Percentiles rank a stretch among this genome's conserved stretches.
Conservation (phyloP, 345 rosid genomes). For the Eucalyptus cloeziana region DNA sequence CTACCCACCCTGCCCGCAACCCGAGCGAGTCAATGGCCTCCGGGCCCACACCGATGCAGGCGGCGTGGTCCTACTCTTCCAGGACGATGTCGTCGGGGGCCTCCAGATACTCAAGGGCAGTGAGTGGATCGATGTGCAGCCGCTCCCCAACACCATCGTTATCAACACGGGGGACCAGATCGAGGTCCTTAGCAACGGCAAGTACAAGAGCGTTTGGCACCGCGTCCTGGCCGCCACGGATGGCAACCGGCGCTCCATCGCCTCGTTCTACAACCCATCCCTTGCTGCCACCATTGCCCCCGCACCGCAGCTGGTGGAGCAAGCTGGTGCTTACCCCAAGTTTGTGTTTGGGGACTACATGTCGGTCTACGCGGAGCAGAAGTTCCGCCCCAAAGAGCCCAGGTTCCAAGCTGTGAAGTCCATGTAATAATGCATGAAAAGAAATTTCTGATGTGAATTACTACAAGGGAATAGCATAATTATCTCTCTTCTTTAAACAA, state of each 20-base stretch:
- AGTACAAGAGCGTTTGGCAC: constrained; percentile 90
- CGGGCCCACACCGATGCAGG: constrained; percentile 96
- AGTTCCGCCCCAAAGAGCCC: constrained; percentile 81
- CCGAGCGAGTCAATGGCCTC: constrained; percentile 59
- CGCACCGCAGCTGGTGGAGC: constrained; percentile 19
- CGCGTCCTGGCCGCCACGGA: constrained; percentile 35
- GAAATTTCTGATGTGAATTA: background rate
- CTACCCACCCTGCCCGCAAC: constrained; percentile 90
- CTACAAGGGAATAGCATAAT: background rate
- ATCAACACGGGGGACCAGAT: constrained; percentile 93
- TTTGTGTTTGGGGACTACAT: constrained; percentile 91
- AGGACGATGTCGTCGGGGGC: constrained; percentile 72
- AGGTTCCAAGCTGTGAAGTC: constrained; percentile 70
- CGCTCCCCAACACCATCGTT: constrained; percentile 50
- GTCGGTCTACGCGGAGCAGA: constrained; percentile 77
- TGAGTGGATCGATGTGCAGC: constrained; percentile 87
- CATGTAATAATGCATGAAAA: constrained; percentile 2
- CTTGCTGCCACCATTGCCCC: constrained; percentile 72
- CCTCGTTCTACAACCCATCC: constrained; percentile 84
- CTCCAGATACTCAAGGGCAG: constrained; percentile 80
- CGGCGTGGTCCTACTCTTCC: constrained; percentile 77
- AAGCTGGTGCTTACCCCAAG: constrained; percentile 33
- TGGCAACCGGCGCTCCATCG: constrained; percentile 73
- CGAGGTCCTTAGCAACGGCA: constrained; percentile 83
- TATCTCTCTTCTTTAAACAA: background rate